These are phyloP conservation scores for Fusarium metavorans DNA, from an alignment of 2,329 filamentous ascomycete genomes.

Conservation along the genomic window DNA sequence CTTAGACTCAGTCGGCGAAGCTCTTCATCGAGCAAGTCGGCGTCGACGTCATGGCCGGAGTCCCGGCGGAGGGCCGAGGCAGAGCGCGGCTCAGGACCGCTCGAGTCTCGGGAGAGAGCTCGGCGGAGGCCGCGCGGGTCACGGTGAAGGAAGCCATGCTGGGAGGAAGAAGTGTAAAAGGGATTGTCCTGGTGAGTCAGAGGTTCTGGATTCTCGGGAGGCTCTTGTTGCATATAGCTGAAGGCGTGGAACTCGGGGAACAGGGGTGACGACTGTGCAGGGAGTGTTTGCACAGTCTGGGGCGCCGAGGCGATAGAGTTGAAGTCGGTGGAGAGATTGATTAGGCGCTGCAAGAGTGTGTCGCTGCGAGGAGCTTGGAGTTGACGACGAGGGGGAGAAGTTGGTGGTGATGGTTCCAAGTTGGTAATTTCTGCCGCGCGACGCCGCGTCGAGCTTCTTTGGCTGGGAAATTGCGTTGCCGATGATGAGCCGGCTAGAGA, in stretches of 20 bases:
- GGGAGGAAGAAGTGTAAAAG: constrained; percentile 52
- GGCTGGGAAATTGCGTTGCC: constrained; percentile 32
- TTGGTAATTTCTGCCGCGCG: constrained; percentile 41
- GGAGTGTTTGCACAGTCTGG: constrained; percentile 63
- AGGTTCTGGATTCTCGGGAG: constrained; percentile 59
- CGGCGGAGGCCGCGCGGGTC: constrained; percentile 54
- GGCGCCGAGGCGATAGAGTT: constrained; percentile 21
- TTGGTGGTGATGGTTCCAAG: constrained; percentile 34
- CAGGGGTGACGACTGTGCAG: constrained; percentile 62
- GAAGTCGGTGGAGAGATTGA: constrained; percentile 2
- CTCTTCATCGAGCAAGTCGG: constrained; percentile 61
- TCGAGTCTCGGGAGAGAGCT: constrained; percentile 49
- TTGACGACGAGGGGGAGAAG: constrained; percentile 29
- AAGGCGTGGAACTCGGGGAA: constrained; percentile 50
- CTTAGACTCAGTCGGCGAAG: constrained; percentile 64
- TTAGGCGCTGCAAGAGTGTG: constrained; percentile 25
- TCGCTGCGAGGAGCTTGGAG: constrained; percentile 30
- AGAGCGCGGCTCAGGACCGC: constrained; percentile 53
- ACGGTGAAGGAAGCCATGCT: constrained; percentile 69
- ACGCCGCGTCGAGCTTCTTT: constrained; percentile 35
- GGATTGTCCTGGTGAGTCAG: constrained; percentile 53
- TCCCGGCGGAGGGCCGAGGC: constrained; percentile 44
- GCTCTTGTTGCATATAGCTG: constrained; percentile 76
- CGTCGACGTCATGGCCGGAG: constrained; percentile 52
- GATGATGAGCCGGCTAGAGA: constrained; percentile 45